Evolutionary conservation across 176 grass and related monocot species (phyloP).

Genomic region (Guadua angustifolia): DNA sequence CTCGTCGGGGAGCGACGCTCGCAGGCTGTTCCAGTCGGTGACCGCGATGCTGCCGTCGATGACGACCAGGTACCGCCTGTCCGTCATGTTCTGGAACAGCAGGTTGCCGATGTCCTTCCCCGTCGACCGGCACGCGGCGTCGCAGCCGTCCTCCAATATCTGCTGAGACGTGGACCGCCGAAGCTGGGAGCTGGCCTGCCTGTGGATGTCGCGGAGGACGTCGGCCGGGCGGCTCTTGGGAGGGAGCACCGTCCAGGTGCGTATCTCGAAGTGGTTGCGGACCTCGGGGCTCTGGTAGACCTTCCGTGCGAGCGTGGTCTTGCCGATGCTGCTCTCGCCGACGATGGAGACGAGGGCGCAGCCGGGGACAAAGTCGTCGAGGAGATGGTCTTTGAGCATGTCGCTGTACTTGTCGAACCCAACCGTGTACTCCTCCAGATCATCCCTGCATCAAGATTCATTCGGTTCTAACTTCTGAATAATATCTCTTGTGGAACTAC

Average conservation of each 20-base stretch:
- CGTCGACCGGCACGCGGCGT: neutral
- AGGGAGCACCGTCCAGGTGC: conserved; percentile 53
- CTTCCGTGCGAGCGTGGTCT: conserved; percentile 54
- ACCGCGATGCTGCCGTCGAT: conserved; percentile 43
- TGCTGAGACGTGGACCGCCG: conserved; percentile 5
- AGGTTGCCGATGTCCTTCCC: conserved; percentile 36
- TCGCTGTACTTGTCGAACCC: conserved; percentile 50
- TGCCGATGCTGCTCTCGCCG: conserved; percentile 57
- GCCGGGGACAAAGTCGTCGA: conserved; percentile 21
- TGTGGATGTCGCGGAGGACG: conserved; percentile 45
- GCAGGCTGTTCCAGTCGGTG: conserved; percentile 56
- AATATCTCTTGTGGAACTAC: neutral
- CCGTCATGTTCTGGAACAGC: conserved; percentile 39
- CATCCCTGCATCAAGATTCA: conserved; percentile 42
- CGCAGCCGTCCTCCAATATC: neutral
- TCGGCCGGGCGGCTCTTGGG: conserved; percentile 43
- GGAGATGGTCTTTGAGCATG: conserved; percentile 44
- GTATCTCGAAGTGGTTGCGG: conserved; percentile 58
- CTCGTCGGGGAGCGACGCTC: conserved; percentile 51
- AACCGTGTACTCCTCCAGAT: conserved; percentile 48
- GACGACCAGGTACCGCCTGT: conserved; percentile 51
- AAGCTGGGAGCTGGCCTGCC: conserved; percentile 35
- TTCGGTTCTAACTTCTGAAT: neutral
- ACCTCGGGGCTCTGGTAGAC: conserved; percentile 52
- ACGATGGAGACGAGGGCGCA: conserved; percentile 54